Evolutionary conservation across 768 basidiomycete genomes (phyloP).

Genomic region (Mycena polygramma): DNA sequence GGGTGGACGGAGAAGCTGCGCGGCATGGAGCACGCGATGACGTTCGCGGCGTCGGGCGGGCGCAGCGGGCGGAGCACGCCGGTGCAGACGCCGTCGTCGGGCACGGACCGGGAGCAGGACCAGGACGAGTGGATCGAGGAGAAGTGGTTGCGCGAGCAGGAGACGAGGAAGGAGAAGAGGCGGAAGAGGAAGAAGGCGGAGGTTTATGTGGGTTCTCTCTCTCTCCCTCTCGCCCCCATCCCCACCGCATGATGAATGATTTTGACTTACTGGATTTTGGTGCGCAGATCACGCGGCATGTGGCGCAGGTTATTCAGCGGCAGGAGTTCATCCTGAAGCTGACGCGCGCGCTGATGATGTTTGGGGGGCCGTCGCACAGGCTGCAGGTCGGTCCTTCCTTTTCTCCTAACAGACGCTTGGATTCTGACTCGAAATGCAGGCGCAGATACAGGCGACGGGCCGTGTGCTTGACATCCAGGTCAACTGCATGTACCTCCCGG

Average conservation of each 20-base stretch:
- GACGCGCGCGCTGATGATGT: slow-evolving; percentile 90
- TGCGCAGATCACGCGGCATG: slow-evolving; percentile 81
- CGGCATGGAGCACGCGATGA: slow-evolving; percentile 57
- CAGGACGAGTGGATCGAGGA: slow-evolving; percentile 37
- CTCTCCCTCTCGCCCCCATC: not conserved
- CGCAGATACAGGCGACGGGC: slow-evolving; percentile 85
- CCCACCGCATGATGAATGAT: not conserved
- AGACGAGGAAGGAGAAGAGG: slow-evolving; percentile 55
- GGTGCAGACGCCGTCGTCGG: slow-evolving; percentile 45
- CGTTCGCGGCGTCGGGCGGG: slow-evolving; percentile 52
- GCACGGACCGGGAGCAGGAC: slow-evolving; percentile 41
- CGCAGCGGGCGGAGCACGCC: slow-evolving; percentile 43
- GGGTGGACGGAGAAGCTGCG: slow-evolving; percentile 45
- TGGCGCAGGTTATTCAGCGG: slow-evolving; percentile 83
- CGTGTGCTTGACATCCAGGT: slow-evolving; percentile 79
- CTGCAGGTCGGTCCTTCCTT: too few species aligned
- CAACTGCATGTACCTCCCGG: slow-evolving; percentile 82
- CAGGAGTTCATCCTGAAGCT: slow-evolving; percentile 91
- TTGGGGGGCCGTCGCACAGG: slow-evolving; percentile 59
- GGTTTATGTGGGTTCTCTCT: slow-evolving; percentile 69
- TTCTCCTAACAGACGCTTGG: too few species aligned
- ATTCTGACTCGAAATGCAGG: slow-evolving; percentile 59
- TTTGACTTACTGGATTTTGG: not conserved
- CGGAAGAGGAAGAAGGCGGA: slow-evolving; percentile 74
- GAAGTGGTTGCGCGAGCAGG: slow-evolving; percentile 36